Evolutionary conservation across 495 filamentous ascomycete genomes (phyloP), one percentile per base, ranked within the genome.

Genomic region (Astrothelium macrocarpum): DNA sequence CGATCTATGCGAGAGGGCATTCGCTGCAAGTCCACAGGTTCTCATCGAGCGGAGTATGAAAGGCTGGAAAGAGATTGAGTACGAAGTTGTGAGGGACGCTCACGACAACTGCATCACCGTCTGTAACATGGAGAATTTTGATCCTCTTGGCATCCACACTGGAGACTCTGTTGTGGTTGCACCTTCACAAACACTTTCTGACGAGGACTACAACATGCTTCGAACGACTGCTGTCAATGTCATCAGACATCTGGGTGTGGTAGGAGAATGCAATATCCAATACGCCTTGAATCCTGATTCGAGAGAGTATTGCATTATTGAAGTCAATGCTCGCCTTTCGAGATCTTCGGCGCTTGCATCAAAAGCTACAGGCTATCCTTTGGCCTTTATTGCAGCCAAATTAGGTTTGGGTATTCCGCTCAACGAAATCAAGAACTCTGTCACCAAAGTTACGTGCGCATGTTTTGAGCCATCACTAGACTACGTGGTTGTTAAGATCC

Each of bases 101-200:
- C 82, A 85, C 68, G 94, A 97, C 81, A 97, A 97, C 79, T 97
- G 94, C 76, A 97, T 97, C 68, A 97, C 93, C 20, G 93, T 97
- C 53, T 97, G 93, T 81, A 97, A 97, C 79, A 97, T 97, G 93
- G 93, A 97, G 79, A 97, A 97, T 78, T 97, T 97, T 72, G 93
- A 97, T 72, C 93, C 93, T 42, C 81, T 97, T 36, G 93, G 93
- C 72, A 93, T 95, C 61, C 93, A 97, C 73, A 97, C 93, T 43
- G 93, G 93, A 73, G 93, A 97, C 78, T 95, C 90, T 66, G 96
- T 97, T 68, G 93, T 97, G 62, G 91, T 97, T 68, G 91, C 93
- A 59, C 93, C 93, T 46, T 93, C 88, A 71, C 93, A 97, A 78
- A 97, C 93, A 45, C 78, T 97, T 64, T 95, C 89, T 65, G 94